Conservation (phyloP, 1,284 basidiomycete species). For the Apiotrichum mycotoxinovorans region DNA sequence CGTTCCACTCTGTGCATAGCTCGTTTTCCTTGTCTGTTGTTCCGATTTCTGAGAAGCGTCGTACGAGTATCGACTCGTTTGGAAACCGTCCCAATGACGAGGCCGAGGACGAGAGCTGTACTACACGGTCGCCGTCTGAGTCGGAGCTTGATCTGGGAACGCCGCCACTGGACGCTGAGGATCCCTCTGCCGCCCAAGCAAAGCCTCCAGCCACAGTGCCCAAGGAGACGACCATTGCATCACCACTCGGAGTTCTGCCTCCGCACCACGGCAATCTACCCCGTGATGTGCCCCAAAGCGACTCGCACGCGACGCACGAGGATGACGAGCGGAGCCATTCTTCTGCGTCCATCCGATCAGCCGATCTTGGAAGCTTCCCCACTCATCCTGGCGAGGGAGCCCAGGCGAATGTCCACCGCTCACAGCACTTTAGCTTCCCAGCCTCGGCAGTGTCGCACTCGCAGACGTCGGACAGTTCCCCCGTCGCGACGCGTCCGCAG, state of each 20-base stretch:
- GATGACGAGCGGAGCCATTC: not conserved
- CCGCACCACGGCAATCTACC: not conserved
- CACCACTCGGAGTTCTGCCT: not conserved
- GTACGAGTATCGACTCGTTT: constrained; percentile 13
- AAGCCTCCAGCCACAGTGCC: not conserved
- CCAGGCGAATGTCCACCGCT: not conserved
- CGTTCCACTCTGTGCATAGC: not conserved
- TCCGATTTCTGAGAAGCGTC: constrained; percentile 2
- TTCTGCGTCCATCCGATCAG: not conserved
- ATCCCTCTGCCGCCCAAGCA: not conserved
- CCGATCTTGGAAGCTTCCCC: not conserved
- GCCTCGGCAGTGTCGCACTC: constrained; percentile 5
- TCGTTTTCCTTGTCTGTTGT: not conserved
- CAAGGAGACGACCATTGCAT: not conserved
- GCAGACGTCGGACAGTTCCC: not conserved
- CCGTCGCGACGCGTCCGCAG: not conserved
- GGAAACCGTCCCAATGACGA: constrained; percentile 7
- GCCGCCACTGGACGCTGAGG: constrained; percentile 4
- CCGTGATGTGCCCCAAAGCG: not conserved
- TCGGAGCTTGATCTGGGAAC: constrained; percentile 17
- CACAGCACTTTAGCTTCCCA: constrained; percentile 7
- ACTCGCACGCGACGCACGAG: not conserved
- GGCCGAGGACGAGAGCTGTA: not conserved
- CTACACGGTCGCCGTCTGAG: constrained; percentile 7
- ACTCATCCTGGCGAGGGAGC: not conserved